Conservation (phyloP, 2,329 filamentous ascomycete species). For the Colletotrichum echinochloae region DNA sequence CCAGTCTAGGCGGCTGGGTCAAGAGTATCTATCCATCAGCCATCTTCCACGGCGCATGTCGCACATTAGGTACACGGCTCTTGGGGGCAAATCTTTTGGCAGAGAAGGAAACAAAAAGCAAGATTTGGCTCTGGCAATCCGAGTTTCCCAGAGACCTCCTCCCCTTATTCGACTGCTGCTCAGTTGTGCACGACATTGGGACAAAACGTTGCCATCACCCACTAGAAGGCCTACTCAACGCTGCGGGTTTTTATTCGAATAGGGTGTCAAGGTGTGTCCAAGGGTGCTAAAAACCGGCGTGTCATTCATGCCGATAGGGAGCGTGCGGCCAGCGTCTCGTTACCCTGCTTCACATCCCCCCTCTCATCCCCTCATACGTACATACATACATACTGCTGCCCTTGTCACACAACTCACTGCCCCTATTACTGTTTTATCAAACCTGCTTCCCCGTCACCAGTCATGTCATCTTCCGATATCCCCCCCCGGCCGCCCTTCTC, state of each 20-base stretch:
- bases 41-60: neutral
- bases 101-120: neutral
- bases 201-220: neutral
- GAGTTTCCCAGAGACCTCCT: neutral
- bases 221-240: neutral
- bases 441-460: neutral
- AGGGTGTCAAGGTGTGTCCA: neutral
- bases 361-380: neutral
- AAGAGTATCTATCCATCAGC: neutral
- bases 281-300: constrained; percentile 12
- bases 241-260: neutral
- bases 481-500: constrained; percentile 29
- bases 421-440: too few species aligned
- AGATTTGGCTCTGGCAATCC: neutral
- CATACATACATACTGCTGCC: too few species aligned
- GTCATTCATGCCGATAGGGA: constrained; percentile 17
- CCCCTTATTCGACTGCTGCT: neutral
- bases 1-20: neutral
- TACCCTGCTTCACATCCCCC: neutral
- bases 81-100: neutral
- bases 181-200: neutral
- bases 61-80: neutral
- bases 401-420: neutral
- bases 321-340: neutral
- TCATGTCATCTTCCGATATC: constrained; percentile 2